Base-by-base conservation (phyloP, 2,329 filamentous ascomycete species). In the Fonsecaea erecta region DNA sequence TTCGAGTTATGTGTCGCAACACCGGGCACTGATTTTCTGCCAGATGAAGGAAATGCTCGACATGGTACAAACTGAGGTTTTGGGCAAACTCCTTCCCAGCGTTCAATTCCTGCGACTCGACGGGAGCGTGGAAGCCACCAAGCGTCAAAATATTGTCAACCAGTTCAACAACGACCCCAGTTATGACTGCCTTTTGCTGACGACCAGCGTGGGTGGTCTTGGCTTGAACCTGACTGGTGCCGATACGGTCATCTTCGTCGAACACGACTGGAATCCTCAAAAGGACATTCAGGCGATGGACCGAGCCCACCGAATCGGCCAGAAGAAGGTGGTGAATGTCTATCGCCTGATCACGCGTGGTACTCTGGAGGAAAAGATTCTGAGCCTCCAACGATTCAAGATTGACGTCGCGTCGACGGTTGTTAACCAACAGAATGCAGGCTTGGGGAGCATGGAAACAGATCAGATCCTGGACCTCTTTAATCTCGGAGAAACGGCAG, bases 1-100 rank as follows among this genome's bases (percentile, higher is more conserved):
- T 64, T 68, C 69, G 7, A 87, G 92, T 76, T 96, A 93, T 46
- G 96, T 99, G 76, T 97, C 95, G 67, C 95, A 94, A 32, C 95
- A 99, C 76, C 91, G 95, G 52, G 96, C 95, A 0, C 86, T 99
- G 30, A 90, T 99, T 71, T 99, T 99, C 83, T 99, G 95, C 74
- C 95, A 99, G 77, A 97, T 99, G 92, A 99, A 99, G 80, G 95
- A 99, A 77, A 99, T 99, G 96, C 85, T 99, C 26, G 95, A 99
- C 77, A 98, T 99, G 87, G 96, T 99, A 1, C 93, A 98, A 75
- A 92, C 90, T 73, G 93, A 94, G 64, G 95, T 99, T 0, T 81
- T 99, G 43, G 92, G 92, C 77, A 90, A 90, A 74, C 85, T 98
- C 79, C 85, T 99, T n/a, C 95, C 95, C 0, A 91, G 90, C 0